Evolutionary conservation across 768 basidiomycete genomes (phyloP).

Genomic region (Termitomyces sp.): DNA sequence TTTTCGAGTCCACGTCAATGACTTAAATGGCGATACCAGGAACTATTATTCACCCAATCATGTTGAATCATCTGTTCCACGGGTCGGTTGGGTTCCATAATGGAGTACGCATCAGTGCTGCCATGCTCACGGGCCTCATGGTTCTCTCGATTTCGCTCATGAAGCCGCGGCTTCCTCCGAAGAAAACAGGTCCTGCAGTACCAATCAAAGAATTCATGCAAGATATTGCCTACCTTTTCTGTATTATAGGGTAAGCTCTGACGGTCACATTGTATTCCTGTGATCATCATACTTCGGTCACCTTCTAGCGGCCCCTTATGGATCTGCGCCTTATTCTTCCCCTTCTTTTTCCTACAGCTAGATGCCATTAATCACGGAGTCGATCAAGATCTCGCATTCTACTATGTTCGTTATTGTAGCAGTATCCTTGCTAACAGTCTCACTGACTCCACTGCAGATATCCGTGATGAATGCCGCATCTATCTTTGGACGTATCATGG

Average conservation of each 20-base stretch:
- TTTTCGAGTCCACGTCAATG: background rate
- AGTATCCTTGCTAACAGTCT: background rate
- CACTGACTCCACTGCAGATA: constrained; percentile 25
- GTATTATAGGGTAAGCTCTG: constrained; percentile 16
- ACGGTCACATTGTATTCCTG: too few species aligned
- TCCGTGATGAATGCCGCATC: constrained; percentile 51
- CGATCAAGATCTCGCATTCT: constrained; percentile 39
- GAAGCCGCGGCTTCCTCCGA: constrained; percentile 32
- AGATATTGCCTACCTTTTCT: constrained; percentile 27
- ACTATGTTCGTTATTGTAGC: constrained; percentile 30
- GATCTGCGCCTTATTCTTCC: constrained; percentile 36
- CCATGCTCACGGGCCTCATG: constrained; percentile 29
- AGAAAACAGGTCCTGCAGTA: constrained; percentile 16
- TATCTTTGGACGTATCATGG: constrained; percentile 44
- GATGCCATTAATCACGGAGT: constrained; percentile 41
- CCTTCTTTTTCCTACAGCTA: constrained; percentile 48
- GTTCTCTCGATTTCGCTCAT: constrained; percentile 29
- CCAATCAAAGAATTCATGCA: constrained; percentile 23
- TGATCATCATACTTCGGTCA: too few species aligned
- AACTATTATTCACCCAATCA: constrained; percentile 52
- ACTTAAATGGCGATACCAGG: constrained; percentile 25
- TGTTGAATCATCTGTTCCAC: constrained; percentile 48
- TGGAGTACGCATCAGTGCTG: constrained; percentile 37
- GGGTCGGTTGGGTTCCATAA: too few species aligned
- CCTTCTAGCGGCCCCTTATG: constrained; percentile 20